These are phyloP conservation scores for Luffa acutangula DNA, from an alignment of 306 rosid species.

Conservation along the genomic window DNA sequence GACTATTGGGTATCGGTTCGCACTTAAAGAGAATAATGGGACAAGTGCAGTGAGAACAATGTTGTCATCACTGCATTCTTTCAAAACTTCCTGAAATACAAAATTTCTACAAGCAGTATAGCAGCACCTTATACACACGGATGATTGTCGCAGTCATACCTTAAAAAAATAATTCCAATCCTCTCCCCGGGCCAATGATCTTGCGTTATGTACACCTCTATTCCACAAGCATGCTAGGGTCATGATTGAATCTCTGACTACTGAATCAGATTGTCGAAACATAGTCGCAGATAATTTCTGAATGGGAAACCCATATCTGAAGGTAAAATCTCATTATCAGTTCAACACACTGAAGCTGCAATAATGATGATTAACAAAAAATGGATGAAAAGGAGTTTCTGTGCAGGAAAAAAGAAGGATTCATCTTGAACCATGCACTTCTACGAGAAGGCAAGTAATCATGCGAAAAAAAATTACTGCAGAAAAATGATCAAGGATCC, in stretches of 20 bases:
- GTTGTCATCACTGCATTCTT: background rate
- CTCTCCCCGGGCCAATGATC: constrained; percentile 46
- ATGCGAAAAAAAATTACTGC: background rate
- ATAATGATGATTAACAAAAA: background rate
- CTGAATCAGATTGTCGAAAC: constrained; percentile 42
- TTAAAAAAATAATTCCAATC: constrained; percentile 60
- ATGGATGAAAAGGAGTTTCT: background rate
- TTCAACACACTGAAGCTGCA: background rate
- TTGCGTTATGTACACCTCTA: constrained; percentile 30
- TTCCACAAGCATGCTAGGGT: constrained; percentile 49
- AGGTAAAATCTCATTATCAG: constrained; percentile 18
- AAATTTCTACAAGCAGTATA: background rate
- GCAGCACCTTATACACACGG: background rate
- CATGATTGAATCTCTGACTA: constrained; percentile 30
- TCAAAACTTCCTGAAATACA: background rate
- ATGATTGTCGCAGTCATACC: constrained; percentile 26
- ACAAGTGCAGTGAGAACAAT: background rate
- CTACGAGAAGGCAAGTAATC: background rate
- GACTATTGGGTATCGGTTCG: background rate
- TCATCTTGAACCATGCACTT: background rate
- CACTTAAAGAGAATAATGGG: background rate
- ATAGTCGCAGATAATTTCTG: constrained; percentile 30
- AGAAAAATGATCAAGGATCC: background rate
- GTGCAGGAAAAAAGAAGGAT: background rate
- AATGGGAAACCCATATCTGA: constrained; percentile 42